Base-by-base conservation (phyloP, 108 stramenopile species). In the Discostella stelligeroides region DNA sequence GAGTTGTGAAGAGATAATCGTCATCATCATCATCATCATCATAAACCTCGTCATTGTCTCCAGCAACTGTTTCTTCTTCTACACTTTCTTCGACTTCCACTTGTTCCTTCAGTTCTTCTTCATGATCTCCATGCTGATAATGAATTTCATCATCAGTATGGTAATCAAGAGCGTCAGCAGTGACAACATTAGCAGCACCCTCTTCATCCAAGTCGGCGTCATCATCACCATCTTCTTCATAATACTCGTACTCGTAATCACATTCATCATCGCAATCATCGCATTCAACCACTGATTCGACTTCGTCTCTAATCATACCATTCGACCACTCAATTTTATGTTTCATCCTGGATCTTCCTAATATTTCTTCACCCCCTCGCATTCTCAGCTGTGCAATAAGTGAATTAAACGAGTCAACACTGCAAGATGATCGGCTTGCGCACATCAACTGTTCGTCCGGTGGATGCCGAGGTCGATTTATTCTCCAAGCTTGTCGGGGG, bases 181-280 rank as follows among this genome's bases (percentile, higher is more conserved):
- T 58, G 4, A 20, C 37, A 58, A 17, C 9, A 20, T 15, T 11
- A 4, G 20, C 4, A 38, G 20, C 20, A 17, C 7, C 37, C 18
- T n/a, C 13, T 15, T 39, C 20, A 58, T 20, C 37, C 9, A 18
- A 17, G 14, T 28, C 20, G 9, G 39, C 9, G 0, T 27, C 24
- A 29, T 54, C 25, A 7, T 54, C 1, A 28, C 27, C 34, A 41
- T 34, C 20, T 38, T n/a, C 57, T 41, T 27, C 37, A 9, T 27
- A n/a, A 58, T 58, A 20, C 8, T 41, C 57, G n/a, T 37, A 0
- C 15, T 58, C 57, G 1, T 63, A 45, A 2, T 49, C 63, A 9
- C 25, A 20, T 7, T 58, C 56, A 18, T 46, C 51, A 55, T 20
- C 67, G 15, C 41, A 28, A 59, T 58, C 68, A 58, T 60, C 56